phyloP scores from a whole-genome alignment of 805 yeast species.

The Nakazawaea ernobii region DNA sequence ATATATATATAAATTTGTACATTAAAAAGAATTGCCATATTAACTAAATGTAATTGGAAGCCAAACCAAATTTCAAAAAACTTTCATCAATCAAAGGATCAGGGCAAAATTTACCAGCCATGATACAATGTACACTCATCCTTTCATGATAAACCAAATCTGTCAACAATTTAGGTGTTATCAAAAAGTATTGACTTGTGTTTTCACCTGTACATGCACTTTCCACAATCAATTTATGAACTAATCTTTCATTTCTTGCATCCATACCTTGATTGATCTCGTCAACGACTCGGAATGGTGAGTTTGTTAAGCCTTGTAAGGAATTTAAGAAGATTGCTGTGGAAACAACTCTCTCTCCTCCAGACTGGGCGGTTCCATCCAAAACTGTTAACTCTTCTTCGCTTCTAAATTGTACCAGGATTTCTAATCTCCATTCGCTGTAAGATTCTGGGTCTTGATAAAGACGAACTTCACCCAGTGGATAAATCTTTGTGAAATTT shows the following conservation, averaged over 20 bases:
- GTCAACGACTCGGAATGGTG: constrained; percentile 94
- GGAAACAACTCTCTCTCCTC: constrained; percentile 96
- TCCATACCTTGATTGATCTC: constrained; percentile 99
- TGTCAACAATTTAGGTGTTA: constrained; percentile 86
- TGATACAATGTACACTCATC: constrained; percentile 84
- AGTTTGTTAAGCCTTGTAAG: constrained; percentile 77
- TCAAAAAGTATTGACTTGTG: constrained; percentile 76
- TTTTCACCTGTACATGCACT: constrained; percentile 55
- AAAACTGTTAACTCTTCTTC: constrained; percentile 62
- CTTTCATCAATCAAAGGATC: constrained; percentile 7
- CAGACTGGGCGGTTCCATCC: constrained; percentile 89
- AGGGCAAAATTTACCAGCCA: constrained; percentile 37
- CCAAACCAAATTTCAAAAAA: constrained; percentile 9
- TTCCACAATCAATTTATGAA: constrained; percentile 79
- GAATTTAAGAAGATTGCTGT: constrained; percentile 89
- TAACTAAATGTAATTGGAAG: constrained; percentile 1
- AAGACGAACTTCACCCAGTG: constrained; percentile 75
- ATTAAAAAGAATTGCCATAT: background rate
- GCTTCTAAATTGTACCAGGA: constrained; percentile 81
- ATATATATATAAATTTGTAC: background rate
- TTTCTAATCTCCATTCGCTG: constrained; percentile 77
- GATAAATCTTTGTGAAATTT: constrained; percentile 70
- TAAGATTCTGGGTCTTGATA: constrained; percentile 45
- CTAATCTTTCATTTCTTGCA: constrained; percentile 80
- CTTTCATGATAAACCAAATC: constrained; percentile 69